Base-by-base conservation (phyloP, 2,329 filamentous ascomycete genomes). In the Lachnellula hyalina region DNA sequence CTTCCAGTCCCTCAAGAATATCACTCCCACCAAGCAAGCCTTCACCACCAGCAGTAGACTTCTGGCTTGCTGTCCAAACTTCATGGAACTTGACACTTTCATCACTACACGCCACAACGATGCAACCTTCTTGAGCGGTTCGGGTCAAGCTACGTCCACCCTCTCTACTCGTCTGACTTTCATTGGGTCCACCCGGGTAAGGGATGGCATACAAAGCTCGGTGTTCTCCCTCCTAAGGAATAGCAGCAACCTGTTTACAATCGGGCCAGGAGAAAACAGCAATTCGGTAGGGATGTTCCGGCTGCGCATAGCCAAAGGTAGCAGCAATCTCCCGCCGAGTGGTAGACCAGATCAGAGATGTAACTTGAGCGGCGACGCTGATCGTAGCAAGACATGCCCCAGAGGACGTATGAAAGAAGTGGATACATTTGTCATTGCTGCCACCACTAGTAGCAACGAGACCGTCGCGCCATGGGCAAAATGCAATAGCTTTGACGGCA, bases 241-340 rank as follows among this genome's bases (percentile, higher is more conserved):
- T 87, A 15, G 87, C 86, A 11, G 90, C 87, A 1, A 96, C 82
- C 68, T 94, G 89, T 61, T 84, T 83, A 71, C 94, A 97, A 53
- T 89, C 87, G 0, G 94, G 94, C 94, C 94, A 97, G 46, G 87
- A 87, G 72, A 96, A 99, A 8, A 97, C 86, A 1, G 91, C 94
- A 61, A 99, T 89, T 19, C 94, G 85, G 64, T 87, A 89, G 0
- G 88, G 84, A 67, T 99, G 94, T 42, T 96, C 89, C 1, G 93
- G 91, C 63, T 96, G 87, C 3, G 92, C 84, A 67, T 95, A 97
- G 4, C 94, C 93, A 72, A 99, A 96, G 0, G 93, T 96, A 1
- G 91, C 94, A 0, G 84, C 89, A 60, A 99, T 94, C 70, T 97
- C 94, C 38, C 88, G 84, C 11, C 89, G 81, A 11, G 85, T 93